Evolutionary conservation across 495 filamentous ascomycete genomes (phyloP).

Genomic region (Physcia stellaris): DNA sequence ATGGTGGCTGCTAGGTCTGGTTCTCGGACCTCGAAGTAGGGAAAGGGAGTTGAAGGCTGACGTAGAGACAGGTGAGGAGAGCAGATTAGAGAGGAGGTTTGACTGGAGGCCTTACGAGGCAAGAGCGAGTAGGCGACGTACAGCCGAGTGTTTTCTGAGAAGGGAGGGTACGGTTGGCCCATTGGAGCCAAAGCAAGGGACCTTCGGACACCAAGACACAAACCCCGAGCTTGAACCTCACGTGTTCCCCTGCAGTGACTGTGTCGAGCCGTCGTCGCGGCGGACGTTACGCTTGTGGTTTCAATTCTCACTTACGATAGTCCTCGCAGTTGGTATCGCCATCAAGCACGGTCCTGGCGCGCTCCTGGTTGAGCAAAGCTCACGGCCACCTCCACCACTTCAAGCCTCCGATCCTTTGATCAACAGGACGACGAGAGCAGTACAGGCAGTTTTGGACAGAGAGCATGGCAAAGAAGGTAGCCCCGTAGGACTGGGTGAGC

Average conservation of each 20-base stretch:
- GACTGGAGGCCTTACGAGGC: conserved; percentile 10
- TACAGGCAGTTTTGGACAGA: background rate
- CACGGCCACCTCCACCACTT: background rate
- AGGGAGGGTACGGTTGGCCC: background rate
- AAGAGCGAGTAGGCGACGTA: conserved; percentile 4
- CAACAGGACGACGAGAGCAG: background rate
- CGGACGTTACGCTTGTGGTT: conserved; percentile 19
- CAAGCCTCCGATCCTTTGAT: background rate
- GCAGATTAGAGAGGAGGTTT: too few species aligned
- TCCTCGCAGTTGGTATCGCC: conserved; percentile 21
- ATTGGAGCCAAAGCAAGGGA: conserved; percentile 1
- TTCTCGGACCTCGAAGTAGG: conserved; percentile 10
- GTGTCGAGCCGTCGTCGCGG: conserved; percentile 14
- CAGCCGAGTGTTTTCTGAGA: conserved; percentile 3
- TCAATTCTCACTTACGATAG: conserved; percentile 21
- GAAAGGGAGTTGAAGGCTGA: conserved; percentile 10
- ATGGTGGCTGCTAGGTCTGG: conserved; percentile 19
- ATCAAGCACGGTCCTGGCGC: conserved; percentile 20
- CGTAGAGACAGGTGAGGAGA: conserved; percentile 7
- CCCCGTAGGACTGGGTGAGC: background rate
- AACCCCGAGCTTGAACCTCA: conserved; percentile 5
- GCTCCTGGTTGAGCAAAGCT: conserved; percentile 6
- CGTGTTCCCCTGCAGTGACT: conserved; percentile 12
- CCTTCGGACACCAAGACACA: background rate
- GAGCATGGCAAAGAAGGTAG: background rate